phyloP scores from a whole-genome alignment of 495 filamentous ascomycete genomes.

The Aspergillus kassunensis region DNA sequence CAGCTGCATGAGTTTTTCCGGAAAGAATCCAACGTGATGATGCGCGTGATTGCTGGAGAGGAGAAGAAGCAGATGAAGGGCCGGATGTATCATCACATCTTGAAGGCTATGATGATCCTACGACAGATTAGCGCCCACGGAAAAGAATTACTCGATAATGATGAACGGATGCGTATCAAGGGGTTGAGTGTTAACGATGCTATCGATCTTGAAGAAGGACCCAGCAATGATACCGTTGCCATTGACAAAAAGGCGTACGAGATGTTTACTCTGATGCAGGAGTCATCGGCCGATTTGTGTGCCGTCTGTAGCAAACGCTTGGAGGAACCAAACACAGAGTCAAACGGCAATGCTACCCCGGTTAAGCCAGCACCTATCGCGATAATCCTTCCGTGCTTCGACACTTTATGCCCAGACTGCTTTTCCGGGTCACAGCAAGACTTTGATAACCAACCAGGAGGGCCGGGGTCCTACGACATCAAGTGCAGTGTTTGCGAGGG shows the following conservation, averaged over 20 bases:
- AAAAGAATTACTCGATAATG: conserved; percentile 75
- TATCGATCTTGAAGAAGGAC: conserved; percentile 79
- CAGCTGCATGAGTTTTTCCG: conserved; percentile 59
- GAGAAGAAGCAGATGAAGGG: conserved; percentile 65
- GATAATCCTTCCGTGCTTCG: conserved; percentile 77
- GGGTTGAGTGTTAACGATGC: conserved; percentile 76
- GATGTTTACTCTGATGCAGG: conserved; percentile 74
- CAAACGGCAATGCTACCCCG: conserved; percentile 36
- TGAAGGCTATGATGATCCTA: conserved; percentile 85
- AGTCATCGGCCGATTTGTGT: conserved; percentile 70
- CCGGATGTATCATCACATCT: conserved; percentile 79
- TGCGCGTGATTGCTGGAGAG: conserved; percentile 51
- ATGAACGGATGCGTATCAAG: conserved; percentile 72
- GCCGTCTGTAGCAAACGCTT: conserved; percentile 63
- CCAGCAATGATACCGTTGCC: conserved; percentile 52
- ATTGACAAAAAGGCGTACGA: conserved; percentile 70
- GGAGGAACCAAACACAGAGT: conserved; percentile 30
- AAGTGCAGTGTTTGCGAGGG: conserved; percentile 65
- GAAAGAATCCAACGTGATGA: conserved; percentile 58
- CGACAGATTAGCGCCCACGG: conserved; percentile 90
- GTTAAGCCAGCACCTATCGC: conserved; percentile 58
- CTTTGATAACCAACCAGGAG: conserved; percentile 19
- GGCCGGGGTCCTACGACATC: conserved; percentile 22
- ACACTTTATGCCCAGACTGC: conserved; percentile 74
- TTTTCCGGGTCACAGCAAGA: conserved; percentile 42